phyloP scores from a whole-genome alignment of 2,329 filamentous ascomycete species.

The Cladophialophora exuberans region DNA sequence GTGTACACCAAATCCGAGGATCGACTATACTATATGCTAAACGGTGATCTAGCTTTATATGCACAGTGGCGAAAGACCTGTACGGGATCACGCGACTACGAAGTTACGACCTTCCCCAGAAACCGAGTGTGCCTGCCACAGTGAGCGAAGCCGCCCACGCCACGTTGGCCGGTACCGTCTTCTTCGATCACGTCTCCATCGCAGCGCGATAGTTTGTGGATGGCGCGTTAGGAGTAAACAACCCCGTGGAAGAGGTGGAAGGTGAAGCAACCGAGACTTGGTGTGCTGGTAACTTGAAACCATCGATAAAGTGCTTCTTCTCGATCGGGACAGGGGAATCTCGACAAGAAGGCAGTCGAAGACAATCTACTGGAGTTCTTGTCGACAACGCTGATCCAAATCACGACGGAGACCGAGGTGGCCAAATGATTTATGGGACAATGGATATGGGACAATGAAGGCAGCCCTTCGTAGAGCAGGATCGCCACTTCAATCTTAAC shows the following conservation, averaged over 20 bases:
- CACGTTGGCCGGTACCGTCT: conserved; percentile 46
- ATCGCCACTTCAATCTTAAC: conserved; percentile 45
- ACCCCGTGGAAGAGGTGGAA: conserved; percentile 49
- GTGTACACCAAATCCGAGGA: conserved; percentile 16
- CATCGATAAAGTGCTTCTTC: conserved; percentile 43
- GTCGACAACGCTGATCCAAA: conserved; percentile 34
- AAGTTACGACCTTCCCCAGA: conserved; percentile 34
- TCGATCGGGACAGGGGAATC: conserved; percentile 47
- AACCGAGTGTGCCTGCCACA: conserved; percentile 31
- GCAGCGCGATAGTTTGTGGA: conserved; percentile 46
- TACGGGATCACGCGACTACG: conserved; percentile 32
- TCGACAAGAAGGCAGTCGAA: conserved; percentile 35
- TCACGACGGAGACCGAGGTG: conserved; percentile 46
- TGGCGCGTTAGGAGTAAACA: conserved; percentile 50
- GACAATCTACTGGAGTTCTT: conserved; percentile 37
- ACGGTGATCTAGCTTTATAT: conserved; percentile 33
- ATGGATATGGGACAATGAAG: conserved; percentile 40
- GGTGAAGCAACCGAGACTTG: conserved; percentile 45
- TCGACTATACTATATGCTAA: conserved; percentile 29
- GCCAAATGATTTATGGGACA: conserved; percentile 43
- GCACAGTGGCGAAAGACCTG: conserved; percentile 23
- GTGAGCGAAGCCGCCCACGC: conserved; percentile 52
- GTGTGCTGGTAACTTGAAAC: conserved; percentile 36
- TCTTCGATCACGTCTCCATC: conserved; percentile 48
- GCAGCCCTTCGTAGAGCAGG: conserved; percentile 34